Percentiles rank a stretch among this genome's conserved stretches.
Conservation (phyloP, 2,329 filamentous ascomycete genomes). For the Colletotrichum cereale region DNA sequence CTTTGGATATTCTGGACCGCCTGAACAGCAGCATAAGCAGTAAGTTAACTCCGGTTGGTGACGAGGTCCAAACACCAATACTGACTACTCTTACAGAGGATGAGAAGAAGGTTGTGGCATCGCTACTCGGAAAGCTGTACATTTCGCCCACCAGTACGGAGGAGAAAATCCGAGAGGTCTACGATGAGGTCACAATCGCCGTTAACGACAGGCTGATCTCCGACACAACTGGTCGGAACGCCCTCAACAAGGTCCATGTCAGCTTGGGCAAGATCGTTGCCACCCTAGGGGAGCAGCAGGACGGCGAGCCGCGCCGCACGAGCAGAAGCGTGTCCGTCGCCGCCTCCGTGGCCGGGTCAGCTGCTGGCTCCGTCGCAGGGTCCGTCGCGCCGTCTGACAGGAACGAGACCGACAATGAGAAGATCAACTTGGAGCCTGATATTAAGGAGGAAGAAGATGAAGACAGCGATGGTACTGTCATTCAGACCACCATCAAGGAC, state of each 20-base stretch:
- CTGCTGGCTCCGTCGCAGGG: not conserved
- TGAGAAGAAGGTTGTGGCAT: conserved; percentile 85
- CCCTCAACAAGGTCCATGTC: conserved; percentile 77
- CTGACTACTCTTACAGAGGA: conserved; percentile 70
- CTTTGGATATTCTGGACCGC: conserved; percentile 81
- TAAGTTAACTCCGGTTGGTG: conserved; percentile 58
- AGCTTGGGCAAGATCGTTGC: conserved; percentile 77
- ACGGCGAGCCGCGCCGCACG: conserved; percentile 51
- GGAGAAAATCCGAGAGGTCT: conserved; percentile 68
- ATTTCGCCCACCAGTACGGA: conserved; percentile 76
- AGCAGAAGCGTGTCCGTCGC: conserved; percentile 60
- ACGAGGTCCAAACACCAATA: conserved; percentile 22
- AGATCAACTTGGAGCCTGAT: conserved; percentile 55
- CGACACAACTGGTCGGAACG: conserved; percentile 73
- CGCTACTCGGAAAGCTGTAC: conserved; percentile 85
- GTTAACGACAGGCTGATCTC: conserved; percentile 72
- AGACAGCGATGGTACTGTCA: conserved; percentile 45
- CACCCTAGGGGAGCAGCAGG: conserved; percentile 61
- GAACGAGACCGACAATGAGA: conserved; percentile 51
- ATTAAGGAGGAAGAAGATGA: conserved; percentile 64
- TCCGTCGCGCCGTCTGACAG: conserved; percentile 43
- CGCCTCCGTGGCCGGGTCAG: conserved; percentile 41
- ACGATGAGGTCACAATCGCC: conserved; percentile 69
- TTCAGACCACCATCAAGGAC: conserved; percentile 37
- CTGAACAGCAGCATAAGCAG: conserved; percentile 75